Base-by-base conservation (phyloP, 768 basidiomycete genomes). In the Boletus tylopilopsis region DNA sequence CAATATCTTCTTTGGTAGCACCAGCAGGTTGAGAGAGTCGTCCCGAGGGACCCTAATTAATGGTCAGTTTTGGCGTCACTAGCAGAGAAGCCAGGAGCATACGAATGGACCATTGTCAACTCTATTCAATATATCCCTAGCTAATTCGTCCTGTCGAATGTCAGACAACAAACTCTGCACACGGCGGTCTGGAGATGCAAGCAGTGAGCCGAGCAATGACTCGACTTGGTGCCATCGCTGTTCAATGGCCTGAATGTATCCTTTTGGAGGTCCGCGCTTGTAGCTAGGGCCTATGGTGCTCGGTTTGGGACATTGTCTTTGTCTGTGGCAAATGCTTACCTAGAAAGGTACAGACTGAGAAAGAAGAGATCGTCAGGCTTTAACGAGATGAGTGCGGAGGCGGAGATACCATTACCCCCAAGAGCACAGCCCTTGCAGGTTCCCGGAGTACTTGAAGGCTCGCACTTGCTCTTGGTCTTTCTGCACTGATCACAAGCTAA, bases 201-300 rank as follows among this genome's bases (percentile, higher is more conserved):
- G 74, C 44, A 94, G 75, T 12, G 86, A 84, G 30, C 90, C 92
- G 6, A 94, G 75, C n/a, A 94, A 71, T 12, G 90, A 87, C 68
- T 94, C 93, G 58, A 94, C 87, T 63, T 93, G 88, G 59, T 94
- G 92, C 82, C 92, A 87, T 59, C 91, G 71, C 51, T 89, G 87
- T 70, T 94, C 92, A 44, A 94, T 92, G 33, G 91, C 91, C 64
- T 93, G 88, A 42, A 94, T 93, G 64, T 94, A 94, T 18, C 92
- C 92, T 62, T 90, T 90, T 6, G 89, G 88, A 10, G 87, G 87
- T 10, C 90, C 91, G 9, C 90, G 84, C 62, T 87, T 87, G 65
- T 85, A 85, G 61, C 84, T 87, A 0, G 86, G 86, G 38, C 84
- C 87, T 89, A 47, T 13, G 38, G 25, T 43, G 48, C 35, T 49